A percentile compares a stretch with the other conserved stretches of the same genome.
Evolutionary conservation across 805 yeast genomes (phyloP).

Genomic region (Wickerhamiella lipophila): DNA sequence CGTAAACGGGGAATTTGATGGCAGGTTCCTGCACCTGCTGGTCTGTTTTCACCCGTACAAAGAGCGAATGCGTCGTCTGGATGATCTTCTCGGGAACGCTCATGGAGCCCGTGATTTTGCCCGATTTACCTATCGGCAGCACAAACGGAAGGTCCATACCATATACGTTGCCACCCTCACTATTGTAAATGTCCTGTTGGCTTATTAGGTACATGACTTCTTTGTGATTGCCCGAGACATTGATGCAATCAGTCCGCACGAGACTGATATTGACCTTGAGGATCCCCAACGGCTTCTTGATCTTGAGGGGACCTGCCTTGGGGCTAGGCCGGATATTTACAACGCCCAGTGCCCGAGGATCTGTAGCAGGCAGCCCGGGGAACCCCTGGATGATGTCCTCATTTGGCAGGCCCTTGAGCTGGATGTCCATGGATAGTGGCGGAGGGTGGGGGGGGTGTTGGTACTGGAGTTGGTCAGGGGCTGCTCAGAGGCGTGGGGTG

Average conservation of each 20-base stretch:
- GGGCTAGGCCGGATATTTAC: constrained; percentile 27
- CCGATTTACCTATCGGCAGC: constrained; percentile 29
- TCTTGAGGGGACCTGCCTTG: constrained; percentile 8
- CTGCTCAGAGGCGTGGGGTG: too few species aligned
- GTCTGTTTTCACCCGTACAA: constrained; percentile 22
- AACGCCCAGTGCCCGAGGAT: constrained; percentile 32
- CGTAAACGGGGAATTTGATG: constrained; percentile 26
- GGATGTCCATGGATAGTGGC: constrained; percentile 14
- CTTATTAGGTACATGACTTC: constrained; percentile 31
- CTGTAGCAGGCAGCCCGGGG: constrained; percentile 34
- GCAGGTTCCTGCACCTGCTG: constrained; percentile 7
- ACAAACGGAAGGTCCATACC: constrained; percentile 32
- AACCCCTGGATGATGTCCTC: constrained; percentile 32
- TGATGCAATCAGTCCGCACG: constrained; percentile 30
- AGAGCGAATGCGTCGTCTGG: constrained; percentile 28
- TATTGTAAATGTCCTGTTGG: constrained; percentile 20
- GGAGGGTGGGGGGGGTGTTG: not conserved
- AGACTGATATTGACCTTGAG: constrained; percentile 27
- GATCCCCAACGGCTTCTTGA: constrained; percentile 21
- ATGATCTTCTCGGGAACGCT: constrained; percentile 13
- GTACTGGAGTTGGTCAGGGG: not conserved
- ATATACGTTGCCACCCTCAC: constrained; percentile 19
- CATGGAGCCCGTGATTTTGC: constrained; percentile 18
- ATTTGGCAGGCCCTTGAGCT: constrained; percentile 30
- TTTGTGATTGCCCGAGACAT: constrained; percentile 26